Conservation (phyloP, 768 basidiomycete genomes). For the Amyloporia xantha region DNA sequence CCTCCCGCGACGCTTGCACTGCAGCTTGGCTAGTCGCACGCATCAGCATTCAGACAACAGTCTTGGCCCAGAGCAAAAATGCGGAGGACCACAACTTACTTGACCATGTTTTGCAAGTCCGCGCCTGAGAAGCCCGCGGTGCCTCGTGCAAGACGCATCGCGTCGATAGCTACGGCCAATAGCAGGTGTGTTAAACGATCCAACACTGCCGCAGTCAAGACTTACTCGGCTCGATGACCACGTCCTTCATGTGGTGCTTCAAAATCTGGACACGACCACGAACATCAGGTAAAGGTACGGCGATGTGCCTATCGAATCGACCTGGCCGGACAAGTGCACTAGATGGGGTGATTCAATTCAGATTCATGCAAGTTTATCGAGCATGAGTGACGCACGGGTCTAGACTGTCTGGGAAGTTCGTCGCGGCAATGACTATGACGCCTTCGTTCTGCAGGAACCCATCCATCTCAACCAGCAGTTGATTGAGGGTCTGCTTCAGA, state of each 20-base stretch:
- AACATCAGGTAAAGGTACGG: conserved; percentile 92
- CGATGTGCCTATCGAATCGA: conserved; percentile 90
- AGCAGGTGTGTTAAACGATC: conserved; percentile 3
- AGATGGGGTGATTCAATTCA: neutral
- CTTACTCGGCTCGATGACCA: conserved; percentile 55
- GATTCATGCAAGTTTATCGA: neutral
- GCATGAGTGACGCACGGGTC: conserved; percentile 55
- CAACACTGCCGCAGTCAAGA: neutral
- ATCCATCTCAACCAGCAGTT: conserved; percentile 95
- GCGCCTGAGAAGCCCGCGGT: conserved; percentile 97
- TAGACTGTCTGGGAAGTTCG: conserved; percentile 92
- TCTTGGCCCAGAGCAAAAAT: conserved; percentile 1
- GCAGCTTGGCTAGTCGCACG: conserved; percentile 64
- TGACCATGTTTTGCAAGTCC: conserved; percentile 95
- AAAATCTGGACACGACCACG: conserved; percentile 92
- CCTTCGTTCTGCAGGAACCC: conserved; percentile 93
- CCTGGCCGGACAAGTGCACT: conserved; percentile 95
- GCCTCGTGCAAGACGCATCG: conserved; percentile 84
- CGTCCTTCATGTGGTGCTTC: conserved; percentile 82
- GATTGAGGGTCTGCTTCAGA: conserved; percentile 93
- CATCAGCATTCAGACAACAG: neutral
- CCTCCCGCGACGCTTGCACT: conserved; percentile 88
- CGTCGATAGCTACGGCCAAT: conserved; percentile 60
- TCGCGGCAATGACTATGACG: conserved; percentile 93
- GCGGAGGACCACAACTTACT: conserved; percentile 53